These are phyloP conservation scores for Fusarium marasasianum DNA, from an alignment of 2,329 filamentous ascomycete genomes.

Conservation along the genomic window DNA sequence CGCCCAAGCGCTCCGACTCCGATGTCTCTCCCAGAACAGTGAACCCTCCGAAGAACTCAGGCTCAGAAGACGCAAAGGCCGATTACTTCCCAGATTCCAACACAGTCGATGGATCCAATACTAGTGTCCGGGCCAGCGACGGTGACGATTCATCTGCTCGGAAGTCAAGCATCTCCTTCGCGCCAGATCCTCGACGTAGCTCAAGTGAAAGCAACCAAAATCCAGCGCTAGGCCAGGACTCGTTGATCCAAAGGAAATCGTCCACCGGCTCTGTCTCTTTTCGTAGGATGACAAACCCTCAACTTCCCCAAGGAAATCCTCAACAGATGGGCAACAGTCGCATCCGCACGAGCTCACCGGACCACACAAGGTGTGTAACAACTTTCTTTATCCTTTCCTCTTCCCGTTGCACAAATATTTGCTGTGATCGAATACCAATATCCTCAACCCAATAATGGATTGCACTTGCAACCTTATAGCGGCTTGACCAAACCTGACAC, in stretches of 20 bases:
- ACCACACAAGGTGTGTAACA: conserved; percentile 56
- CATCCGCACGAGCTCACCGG: conserved; percentile 59
- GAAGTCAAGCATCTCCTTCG: conserved; percentile 49
- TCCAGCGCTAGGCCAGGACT: conserved; percentile 22
- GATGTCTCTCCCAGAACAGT: conserved; percentile 56
- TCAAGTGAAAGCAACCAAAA: conserved; percentile 42
- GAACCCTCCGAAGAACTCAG: conserved; percentile 29
- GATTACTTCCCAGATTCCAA: conserved; percentile 44
- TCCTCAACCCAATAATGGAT: not conserved
- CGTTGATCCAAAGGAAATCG: conserved; percentile 51
- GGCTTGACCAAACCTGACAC: not conserved
- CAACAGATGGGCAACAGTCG: conserved; percentile 55
- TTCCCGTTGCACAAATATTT: not conserved
- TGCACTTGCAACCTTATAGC: not conserved
- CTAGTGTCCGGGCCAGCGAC: conserved; percentile 40
- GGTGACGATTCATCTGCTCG: conserved; percentile 46
- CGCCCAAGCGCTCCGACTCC: conserved; percentile 50
- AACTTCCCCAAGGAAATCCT: conserved; percentile 59
- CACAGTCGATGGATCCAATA: conserved; percentile 39
- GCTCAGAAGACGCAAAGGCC: not conserved
- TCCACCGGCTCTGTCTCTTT: conserved; percentile 61
- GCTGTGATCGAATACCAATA: not conserved
- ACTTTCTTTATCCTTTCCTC: not conserved
- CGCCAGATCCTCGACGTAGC: conserved; percentile 46
- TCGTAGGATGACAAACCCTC: conserved; percentile 54